Conservation (phyloP, 768 basidiomycete genomes). For the Vararia minispora region DNA sequence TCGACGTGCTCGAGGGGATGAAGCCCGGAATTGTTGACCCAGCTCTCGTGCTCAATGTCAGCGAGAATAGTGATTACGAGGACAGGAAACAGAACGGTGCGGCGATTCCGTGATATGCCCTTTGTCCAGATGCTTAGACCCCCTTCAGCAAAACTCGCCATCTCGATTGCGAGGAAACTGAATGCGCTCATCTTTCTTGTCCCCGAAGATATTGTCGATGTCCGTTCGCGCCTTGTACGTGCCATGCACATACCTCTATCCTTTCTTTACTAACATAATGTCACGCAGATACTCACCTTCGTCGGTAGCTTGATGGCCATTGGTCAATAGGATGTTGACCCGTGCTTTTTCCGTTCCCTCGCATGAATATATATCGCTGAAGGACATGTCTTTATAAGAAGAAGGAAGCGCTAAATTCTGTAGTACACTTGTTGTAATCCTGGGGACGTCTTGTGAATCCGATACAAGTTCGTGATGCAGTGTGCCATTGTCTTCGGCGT, state of each 20-base stretch:
- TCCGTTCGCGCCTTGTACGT: constrained; percentile 73
- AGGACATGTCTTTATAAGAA: no score
- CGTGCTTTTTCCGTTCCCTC: no score
- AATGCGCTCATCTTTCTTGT: constrained; percentile 93
- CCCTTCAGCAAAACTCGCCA: constrained; percentile 82
- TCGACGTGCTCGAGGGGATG: constrained; percentile 85
- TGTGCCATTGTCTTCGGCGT: no score
- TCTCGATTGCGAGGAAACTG: constrained; percentile 98
- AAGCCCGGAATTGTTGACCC: constrained; percentile 95
- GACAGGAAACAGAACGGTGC: constrained; percentile 87
- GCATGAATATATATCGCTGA: no score
- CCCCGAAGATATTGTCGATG: constrained; percentile 93
- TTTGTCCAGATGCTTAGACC: neutral
- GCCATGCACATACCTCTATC: neutral
- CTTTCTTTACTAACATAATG: neutral
- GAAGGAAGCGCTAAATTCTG: no score
- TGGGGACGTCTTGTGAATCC: no score
- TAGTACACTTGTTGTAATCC: no score
- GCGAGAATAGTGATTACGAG: constrained; percentile 60
- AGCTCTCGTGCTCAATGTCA: constrained; percentile 54
- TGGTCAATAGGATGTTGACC: constrained; percentile 24
- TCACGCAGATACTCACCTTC: constrained; percentile 78
- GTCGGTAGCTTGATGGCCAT: constrained; percentile 88
- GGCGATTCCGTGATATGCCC: no score
- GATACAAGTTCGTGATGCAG: no score